Base-by-base conservation (phyloP, 768 basidiomycete genomes). In the Phanerodontia chrysosporium region DNA sequence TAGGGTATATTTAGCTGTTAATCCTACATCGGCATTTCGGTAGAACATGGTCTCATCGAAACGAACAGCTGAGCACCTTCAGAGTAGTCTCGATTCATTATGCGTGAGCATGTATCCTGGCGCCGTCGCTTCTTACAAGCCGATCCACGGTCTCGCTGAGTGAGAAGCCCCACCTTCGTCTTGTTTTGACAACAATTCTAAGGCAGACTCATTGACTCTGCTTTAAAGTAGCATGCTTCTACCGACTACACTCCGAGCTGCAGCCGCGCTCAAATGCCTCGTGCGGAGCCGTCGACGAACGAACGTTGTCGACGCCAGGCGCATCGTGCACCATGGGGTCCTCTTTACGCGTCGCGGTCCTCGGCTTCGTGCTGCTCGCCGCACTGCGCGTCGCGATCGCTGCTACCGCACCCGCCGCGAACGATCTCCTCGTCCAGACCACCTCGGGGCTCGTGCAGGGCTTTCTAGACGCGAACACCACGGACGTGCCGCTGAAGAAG, bases 401-500 rank as follows among this genome's bases (percentile, higher is more conserved):
- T 29, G 30, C 55, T n/a, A 10, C 45, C 27, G 44, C 18, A 46
- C 44, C 53, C 10, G 24, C 3, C 16, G 55, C 55, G 4, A 57
- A 24, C n/a, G 48, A 44, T 8, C 62, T 59, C 2, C 61, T 63
- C 9, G 58, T 65, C 21, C 57, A 63, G 14, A 68, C 67, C 14
- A 66, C 67, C n/a, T 68, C 67, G 9, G 67, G 67, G 27, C 53
- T 57, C 7, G 49, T 66, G 25, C 65, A 63, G 39, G 67, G 67
- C 13, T 68, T 59, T 51, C 51, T 66, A 1, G 67, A 68, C 52
- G 52, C 57, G 5, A 60, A 54, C 45, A 68, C 65, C 25, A 62
- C 67, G 5, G 45, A 58, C 22, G 60, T 65, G 8, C 57, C 60
- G n/a, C 53, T 68, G 12, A 61, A 66, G 55, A 68, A 68, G 51